phyloP scores from a whole-genome alignment of 805 yeast genomes.

The Barnettozyma californica region DNA sequence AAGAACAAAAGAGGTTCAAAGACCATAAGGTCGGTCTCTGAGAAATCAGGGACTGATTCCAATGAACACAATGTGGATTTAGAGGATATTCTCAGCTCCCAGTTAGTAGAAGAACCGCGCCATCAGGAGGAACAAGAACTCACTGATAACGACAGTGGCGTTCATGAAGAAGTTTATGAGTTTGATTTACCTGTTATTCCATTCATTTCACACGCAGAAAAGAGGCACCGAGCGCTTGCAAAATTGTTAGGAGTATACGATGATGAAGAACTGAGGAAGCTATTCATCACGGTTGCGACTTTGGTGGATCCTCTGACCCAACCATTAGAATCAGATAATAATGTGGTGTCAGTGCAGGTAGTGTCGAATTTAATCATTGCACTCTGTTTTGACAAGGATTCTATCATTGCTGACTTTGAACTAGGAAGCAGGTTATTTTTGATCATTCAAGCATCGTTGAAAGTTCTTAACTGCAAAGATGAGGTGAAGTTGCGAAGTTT shows the following conservation, averaged over 20 bases:
- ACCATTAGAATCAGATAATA: conserved; percentile 53
- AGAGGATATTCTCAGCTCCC: conserved; percentile 2
- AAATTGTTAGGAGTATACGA: conserved; percentile 23
- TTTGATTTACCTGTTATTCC: conserved; percentile 25
- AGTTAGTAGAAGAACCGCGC: background rate
- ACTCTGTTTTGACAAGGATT: conserved; percentile 24
- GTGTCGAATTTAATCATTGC: conserved; percentile 44
- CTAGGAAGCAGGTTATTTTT: conserved; percentile 28
- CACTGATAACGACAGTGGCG: background rate
- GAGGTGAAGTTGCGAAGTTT: conserved; percentile 36
- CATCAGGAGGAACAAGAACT: background rate
- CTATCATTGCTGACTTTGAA: conserved; percentile 31
- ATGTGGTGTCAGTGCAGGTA: conserved; percentile 50
- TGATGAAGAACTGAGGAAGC: conserved; percentile 9
- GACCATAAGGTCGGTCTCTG: conserved; percentile 15
- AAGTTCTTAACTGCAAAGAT: conserved; percentile 36
- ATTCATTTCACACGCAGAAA: conserved; percentile 22
- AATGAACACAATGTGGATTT: conserved; percentile 3
- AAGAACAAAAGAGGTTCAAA: conserved; percentile 18
- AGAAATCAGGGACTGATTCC: background rate
- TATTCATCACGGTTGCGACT: conserved; percentile 28
- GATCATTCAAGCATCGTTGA: conserved; percentile 35
- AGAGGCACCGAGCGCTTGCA: conserved; percentile 28
- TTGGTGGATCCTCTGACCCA: conserved; percentile 63
- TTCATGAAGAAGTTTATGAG: conserved; percentile 26